Conservation (phyloP, 2,329 filamentous ascomycete species). For the Alternaria angustiovoidea region DNA sequence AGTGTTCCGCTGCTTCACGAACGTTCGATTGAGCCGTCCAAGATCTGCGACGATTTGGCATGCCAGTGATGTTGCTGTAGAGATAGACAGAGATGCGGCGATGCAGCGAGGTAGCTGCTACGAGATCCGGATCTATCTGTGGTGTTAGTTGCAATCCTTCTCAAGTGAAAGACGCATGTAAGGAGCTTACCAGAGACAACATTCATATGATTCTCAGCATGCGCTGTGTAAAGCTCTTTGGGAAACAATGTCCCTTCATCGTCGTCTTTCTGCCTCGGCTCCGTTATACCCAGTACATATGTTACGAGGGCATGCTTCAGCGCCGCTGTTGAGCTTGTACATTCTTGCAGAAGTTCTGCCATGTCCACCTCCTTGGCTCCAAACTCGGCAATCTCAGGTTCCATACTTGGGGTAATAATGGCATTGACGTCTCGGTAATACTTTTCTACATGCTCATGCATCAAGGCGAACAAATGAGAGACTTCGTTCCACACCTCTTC, state of each 20-base stretch:
- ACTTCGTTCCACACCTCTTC: conserved; percentile 30
- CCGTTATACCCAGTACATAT: conserved; percentile 36
- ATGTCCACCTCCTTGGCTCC: conserved; percentile 32
- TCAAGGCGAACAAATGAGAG: conserved; percentile 33
- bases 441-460: conserved; percentile 41
- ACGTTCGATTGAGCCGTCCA: conserved; percentile 27
- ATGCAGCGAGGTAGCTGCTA: conserved; percentile 35
- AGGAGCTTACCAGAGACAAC: conserved; percentile 7
- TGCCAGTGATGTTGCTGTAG: conserved; percentile 22
- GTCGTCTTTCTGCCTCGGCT: conserved; percentile 17
- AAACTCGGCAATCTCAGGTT: conserved; percentile 38
- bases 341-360: conserved; percentile 35
- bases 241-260: conserved; percentile 34
- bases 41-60: conserved; percentile 5
- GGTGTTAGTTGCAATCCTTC: neutral
- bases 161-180: neutral
- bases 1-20: conserved; percentile 46
- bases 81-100: conserved; percentile 39
- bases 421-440: conserved; percentile 49
- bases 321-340: conserved; percentile 34
- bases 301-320: conserved; percentile 44
- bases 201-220: neutral
- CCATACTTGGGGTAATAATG: conserved; percentile 45
- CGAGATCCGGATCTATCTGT: conserved; percentile 12
- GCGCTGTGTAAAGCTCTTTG: conserved; percentile 26